Evolutionary conservation across 1,284 basidiomycete species (phyloP).

Genomic region (Pascua guehoae): DNA sequence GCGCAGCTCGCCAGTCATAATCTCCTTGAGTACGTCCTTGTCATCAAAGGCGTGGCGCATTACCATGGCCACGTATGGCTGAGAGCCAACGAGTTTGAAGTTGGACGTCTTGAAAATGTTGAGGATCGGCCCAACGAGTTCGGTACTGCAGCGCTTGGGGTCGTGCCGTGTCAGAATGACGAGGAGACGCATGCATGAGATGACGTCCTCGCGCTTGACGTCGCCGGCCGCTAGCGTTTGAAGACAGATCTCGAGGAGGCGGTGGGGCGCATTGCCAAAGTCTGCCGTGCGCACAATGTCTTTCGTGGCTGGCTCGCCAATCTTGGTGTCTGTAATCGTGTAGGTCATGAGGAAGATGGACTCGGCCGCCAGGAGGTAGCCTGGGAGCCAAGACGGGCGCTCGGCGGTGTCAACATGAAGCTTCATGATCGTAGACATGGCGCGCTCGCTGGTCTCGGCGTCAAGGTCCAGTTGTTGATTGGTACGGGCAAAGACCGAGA

Average conservation of each 20-base stretch:
- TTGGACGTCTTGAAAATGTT: constrained; percentile 56
- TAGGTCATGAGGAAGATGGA: constrained; percentile 72
- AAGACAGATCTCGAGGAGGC: constrained; percentile 68
- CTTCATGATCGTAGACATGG: constrained; percentile 64
- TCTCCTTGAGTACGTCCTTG: constrained; percentile 58
- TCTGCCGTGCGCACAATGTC: constrained; percentile 8
- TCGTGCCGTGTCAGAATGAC: constrained; percentile 76
- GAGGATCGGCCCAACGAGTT: constrained; percentile 65
- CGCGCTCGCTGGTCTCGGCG: constrained; percentile 38
- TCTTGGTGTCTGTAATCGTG: constrained; percentile 58
- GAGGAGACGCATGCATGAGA: constrained; percentile 73
- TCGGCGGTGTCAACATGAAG: constrained; percentile 53
- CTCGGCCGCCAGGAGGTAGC: constrained; percentile 71
- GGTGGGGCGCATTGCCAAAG: constrained; percentile 49
- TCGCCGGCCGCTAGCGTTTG: constrained; percentile 61
- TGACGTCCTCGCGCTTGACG: constrained; percentile 60
- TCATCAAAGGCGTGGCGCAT: constrained; percentile 89
- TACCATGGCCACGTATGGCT: constrained; percentile 80
- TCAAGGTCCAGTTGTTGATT: constrained; percentile 13
- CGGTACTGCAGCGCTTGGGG: constrained; percentile 60
- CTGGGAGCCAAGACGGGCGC: constrained; percentile 76
- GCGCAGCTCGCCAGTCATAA: constrained; percentile 80
- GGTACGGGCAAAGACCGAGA: constrained; percentile 64
- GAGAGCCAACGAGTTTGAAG: constrained; percentile 56
- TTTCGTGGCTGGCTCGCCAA: constrained; percentile 22